Evolutionary conservation across 768 basidiomycete species (phyloP).

Genomic region (Termitomyces sp.): DNA sequence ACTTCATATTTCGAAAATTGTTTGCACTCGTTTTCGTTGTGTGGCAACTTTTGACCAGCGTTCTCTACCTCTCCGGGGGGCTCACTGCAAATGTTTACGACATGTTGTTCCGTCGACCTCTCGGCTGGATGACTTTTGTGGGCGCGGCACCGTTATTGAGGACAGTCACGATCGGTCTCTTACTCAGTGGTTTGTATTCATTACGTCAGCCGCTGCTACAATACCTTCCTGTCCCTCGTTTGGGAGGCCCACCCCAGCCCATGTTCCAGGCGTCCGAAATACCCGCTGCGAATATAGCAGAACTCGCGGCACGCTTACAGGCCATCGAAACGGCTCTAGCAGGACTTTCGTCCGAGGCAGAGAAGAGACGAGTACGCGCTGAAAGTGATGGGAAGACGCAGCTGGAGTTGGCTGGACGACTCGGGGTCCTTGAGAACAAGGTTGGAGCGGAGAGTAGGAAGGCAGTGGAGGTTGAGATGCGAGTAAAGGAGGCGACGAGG

Average conservation of each 20-base stretch:
- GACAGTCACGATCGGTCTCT: slow-evolving; percentile 35
- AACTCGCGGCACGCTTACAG: slow-evolving; percentile 57
- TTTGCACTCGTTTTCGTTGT: slow-evolving; percentile 17
- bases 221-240: slow-evolving; percentile 27
- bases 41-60: slow-evolving; percentile 26
- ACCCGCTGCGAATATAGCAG: slow-evolving; percentile 62
- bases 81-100: slow-evolving; percentile 46
- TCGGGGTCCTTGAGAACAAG: slow-evolving; percentile 53
- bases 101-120: slow-evolving; percentile 43
- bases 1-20: slow-evolving; percentile 21
- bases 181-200: slow-evolving; percentile 42
- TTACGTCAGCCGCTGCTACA: slow-evolving; percentile 30
- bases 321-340: slow-evolving; percentile 60
- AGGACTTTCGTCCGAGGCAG: slow-evolving; percentile 49
- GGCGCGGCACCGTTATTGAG: slow-evolving; percentile 25
- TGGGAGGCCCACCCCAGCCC: slow-evolving; percentile 8
- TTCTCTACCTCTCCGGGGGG: slow-evolving; percentile 40
- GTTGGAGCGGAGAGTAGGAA: slow-evolving; percentile 33
- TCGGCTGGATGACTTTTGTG: slow-evolving; percentile 30
- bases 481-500: slow-evolving; percentile 37
- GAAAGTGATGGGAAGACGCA: slow-evolving; percentile 49
- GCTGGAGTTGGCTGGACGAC: slow-evolving; percentile 45
- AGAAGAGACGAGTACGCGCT: slow-evolving; percentile 42
- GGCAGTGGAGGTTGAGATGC: slow-evolving; percentile 48
- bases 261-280: slow-evolving; percentile 50